A percentile compares a stretch with the other conserved stretches of the same genome.
phyloP scores from a whole-genome alignment of 78 protist genomes.

The Cavenderia fasciculata region DNA sequence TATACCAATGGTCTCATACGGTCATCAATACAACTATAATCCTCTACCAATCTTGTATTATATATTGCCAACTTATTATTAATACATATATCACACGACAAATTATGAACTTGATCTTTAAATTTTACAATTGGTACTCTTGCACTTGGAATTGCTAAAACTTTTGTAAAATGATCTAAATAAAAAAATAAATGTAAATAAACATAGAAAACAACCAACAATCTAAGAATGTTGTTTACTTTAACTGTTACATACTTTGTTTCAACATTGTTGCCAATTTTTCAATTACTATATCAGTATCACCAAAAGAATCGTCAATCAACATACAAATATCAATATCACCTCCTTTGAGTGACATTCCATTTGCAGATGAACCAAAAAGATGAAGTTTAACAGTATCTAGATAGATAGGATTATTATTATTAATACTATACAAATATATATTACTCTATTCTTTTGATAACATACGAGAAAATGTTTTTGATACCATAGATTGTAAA shows the following conservation, averaged over 20 bases:
- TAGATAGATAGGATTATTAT: not conserved
- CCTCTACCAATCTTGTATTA: constrained; percentile 55
- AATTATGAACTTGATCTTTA: constrained; percentile 34
- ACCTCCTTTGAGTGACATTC: constrained; percentile 70
- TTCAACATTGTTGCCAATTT: constrained; percentile 55
- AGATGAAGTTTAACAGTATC: constrained; percentile 66
- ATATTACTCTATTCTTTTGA: not conserved
- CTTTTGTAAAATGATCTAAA: constrained; percentile 21
- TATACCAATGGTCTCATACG: constrained; percentile 74
- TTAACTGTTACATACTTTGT: constrained; percentile 7
- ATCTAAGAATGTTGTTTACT: not conserved
- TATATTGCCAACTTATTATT: constrained; percentile 72
- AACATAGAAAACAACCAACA: no score
- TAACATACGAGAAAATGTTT: constrained; percentile 42
- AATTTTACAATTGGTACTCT: constrained; percentile 84
- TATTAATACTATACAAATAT: not conserved
- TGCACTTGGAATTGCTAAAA: constrained; percentile 78
- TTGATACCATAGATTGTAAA: constrained; percentile 50
- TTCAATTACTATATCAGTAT: constrained; percentile 42
- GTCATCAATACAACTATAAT: constrained; percentile 69
- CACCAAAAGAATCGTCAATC: constrained; percentile 44
- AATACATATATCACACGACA: constrained; percentile 78
- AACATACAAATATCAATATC: constrained; percentile 80
- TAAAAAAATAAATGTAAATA: not conserved
- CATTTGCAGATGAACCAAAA: constrained; percentile 82